phyloP scores from a whole-genome alignment of 2,329 filamentous ascomycete species.

The Aspergillus sojae region DNA sequence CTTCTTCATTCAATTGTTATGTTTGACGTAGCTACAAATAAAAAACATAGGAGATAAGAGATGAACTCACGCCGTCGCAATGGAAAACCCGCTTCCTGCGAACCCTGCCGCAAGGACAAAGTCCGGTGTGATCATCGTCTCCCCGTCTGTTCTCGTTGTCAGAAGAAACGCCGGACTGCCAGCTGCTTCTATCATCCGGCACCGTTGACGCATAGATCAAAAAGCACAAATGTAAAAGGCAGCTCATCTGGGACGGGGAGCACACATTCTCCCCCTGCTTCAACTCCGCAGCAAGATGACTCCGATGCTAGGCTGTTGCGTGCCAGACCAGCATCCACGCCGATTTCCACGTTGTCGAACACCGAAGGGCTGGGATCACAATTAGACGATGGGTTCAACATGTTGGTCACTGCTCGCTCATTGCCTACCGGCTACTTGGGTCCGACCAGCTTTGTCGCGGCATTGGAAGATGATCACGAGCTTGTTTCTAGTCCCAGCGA shows the following conservation, averaged over 20 bases:
- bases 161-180: slow-evolving; percentile 21
- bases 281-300: not conserved
- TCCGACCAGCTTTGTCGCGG: slow-evolving; percentile 37
- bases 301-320: not conserved
- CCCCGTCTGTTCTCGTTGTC: slow-evolving; percentile 33
- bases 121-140: slow-evolving; percentile 35
- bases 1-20: not conserved
- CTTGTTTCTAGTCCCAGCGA: slow-evolving; percentile 16
- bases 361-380: not conserved
- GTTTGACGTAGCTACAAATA: not conserved
- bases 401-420: slow-evolving; percentile 16
- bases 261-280: not conserved
- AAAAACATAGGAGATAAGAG: not conserved
- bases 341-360: not conserved
- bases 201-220: slow-evolving; percentile 27
- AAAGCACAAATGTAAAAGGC: not conserved
- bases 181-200: slow-evolving; percentile 38
- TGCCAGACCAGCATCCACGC: not conserved
- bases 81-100: slow-evolving; percentile 35
- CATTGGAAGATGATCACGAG: slow-evolving; percentile 27
- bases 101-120: slow-evolving; percentile 36
- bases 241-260: not conserved
- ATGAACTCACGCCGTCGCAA: slow-evolving; percentile 30
- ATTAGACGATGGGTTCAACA: not conserved
- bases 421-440: slow-evolving; percentile 35